Evolutionary conservation across 2,329 filamentous ascomycete genomes (phyloP).

Genomic region (Talaromyces rugulosus): DNA sequence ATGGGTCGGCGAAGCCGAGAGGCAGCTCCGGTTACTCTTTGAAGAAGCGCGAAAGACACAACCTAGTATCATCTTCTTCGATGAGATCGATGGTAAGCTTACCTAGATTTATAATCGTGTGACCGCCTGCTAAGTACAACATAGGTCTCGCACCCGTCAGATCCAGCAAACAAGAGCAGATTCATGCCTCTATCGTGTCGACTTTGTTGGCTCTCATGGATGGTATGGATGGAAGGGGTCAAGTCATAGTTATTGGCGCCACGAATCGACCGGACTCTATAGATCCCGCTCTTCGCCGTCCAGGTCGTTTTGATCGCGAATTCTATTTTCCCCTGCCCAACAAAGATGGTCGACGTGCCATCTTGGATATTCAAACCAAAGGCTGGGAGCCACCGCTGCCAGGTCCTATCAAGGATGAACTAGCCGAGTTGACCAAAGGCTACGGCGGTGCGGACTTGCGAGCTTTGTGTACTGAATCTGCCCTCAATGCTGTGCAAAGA

Average conservation of each 20-base stretch:
- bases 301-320: constrained; percentile 92
- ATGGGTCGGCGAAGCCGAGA: constrained; percentile 97
- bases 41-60: constrained; percentile 94
- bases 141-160: constrained; percentile 76
- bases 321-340: constrained; percentile 97
- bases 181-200: constrained; percentile 95
- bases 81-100: constrained; percentile 85
- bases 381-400: constrained; percentile 80
- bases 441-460: constrained; percentile 94
- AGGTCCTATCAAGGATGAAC: constrained; percentile 71
- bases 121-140: constrained; percentile 3
- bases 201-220: constrained; percentile 94
- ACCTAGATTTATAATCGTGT: too few species aligned
- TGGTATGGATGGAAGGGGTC: constrained; percentile 95
- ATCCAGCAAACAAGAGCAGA: constrained; percentile 98
- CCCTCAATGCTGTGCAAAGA: constrained; percentile 90
- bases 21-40: constrained; percentile 87
- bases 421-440: constrained; percentile 85
- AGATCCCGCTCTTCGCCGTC: constrained; percentile 88
- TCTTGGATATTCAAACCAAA: constrained; percentile 91
- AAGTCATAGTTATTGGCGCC: constrained; percentile 98
- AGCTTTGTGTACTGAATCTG: constrained; percentile 91
- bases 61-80: constrained; percentile 98
- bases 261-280: constrained; percentile 96
- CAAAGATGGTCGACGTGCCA: constrained; percentile 71